phyloP scores from a whole-genome alignment of 1,139 yeast species.

The Hemisphaericaspora xylofermentans region DNA sequence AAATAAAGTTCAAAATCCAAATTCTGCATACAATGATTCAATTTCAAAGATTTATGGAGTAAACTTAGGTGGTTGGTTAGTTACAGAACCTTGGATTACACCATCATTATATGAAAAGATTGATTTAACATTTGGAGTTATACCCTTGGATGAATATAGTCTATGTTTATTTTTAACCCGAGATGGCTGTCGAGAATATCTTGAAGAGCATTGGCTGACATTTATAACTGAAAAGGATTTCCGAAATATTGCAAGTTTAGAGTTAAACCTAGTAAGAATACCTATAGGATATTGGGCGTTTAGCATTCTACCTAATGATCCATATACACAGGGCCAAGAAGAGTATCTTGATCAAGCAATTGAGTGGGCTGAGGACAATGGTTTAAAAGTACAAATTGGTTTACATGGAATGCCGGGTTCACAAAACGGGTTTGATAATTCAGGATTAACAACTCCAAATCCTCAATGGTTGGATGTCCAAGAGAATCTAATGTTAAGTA shows the following conservation, averaged over 20 bases:
- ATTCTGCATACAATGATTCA: conserved; percentile 6
- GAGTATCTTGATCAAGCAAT: conserved; percentile 23
- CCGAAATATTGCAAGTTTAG: conserved; percentile 17
- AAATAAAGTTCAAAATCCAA: conserved; percentile 2
- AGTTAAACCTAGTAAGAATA: conserved; percentile 24
- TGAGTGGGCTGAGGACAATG: conserved; percentile 21
- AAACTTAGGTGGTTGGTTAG: conserved; percentile 29
- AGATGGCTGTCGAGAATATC: conserved; percentile 10
- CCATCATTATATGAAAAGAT: conserved; percentile 22
- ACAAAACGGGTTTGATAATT: conserved; percentile 31
- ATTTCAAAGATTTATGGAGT: conserved; percentile 21
- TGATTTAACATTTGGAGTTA: conserved; percentile 10
- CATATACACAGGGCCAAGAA: conserved; percentile 26
- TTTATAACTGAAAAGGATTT: conserved; percentile 23
- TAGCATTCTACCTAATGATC: conserved; percentile 19
- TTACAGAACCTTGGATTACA: conserved; percentile 30
- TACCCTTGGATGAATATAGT: conserved; percentile 25
- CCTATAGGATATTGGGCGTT: conserved; percentile 33
- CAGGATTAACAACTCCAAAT: conserved; percentile 18
- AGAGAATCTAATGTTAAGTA: conserved; percentile 18
- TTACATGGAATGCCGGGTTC: conserved; percentile 31
- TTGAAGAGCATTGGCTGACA: conserved; percentile 22
- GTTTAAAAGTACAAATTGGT: conserved; percentile 22
- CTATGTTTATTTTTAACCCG: conserved; percentile 17
- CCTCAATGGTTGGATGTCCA: conserved; percentile 16